Conservation (phyloP, 495 filamentous ascomycete species). For the Pseudoneurospora amorphoporcata region DNA sequence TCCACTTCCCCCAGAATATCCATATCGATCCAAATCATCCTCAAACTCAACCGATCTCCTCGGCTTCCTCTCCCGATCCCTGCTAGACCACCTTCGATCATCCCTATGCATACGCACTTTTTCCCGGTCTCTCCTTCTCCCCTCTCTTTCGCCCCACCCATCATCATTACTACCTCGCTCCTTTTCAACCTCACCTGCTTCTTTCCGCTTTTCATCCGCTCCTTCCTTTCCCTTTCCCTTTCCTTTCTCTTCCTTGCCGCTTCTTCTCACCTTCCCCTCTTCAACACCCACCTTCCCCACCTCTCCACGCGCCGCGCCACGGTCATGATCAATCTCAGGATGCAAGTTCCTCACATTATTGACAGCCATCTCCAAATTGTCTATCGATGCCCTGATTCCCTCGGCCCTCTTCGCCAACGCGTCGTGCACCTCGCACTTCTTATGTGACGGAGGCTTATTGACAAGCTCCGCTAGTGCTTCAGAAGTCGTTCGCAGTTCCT, state of each 20-base stretch:
- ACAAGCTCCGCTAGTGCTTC: constrained; percentile 10
- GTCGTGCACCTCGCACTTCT: constrained; percentile 11
- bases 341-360: constrained; percentile 23
- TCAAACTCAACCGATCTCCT: background rate
- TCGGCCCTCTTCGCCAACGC: constrained; percentile 12
- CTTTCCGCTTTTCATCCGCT: background rate
- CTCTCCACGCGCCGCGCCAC: background rate
- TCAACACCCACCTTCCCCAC: background rate
- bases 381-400: constrained; percentile 9
- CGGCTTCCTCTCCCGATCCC: background rate
- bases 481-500: constrained; percentile 11
- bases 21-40: background rate
- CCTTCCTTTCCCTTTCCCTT: background rate
- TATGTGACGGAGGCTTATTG: constrained; percentile 1
- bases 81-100: background rate
- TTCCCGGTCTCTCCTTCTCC: background rate
- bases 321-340: constrained; percentile 1
- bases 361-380: constrained; percentile 9
- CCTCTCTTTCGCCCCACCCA: background rate
- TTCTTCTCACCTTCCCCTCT: background rate
- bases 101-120: background rate
- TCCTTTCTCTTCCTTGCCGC: background rate
- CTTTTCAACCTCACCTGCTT: background rate
- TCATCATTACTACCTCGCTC: background rate
- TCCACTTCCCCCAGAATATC: background rate